phyloP scores from a whole-genome alignment of 2,329 filamentous ascomycete species.

The Colletotrichum trifolii region DNA sequence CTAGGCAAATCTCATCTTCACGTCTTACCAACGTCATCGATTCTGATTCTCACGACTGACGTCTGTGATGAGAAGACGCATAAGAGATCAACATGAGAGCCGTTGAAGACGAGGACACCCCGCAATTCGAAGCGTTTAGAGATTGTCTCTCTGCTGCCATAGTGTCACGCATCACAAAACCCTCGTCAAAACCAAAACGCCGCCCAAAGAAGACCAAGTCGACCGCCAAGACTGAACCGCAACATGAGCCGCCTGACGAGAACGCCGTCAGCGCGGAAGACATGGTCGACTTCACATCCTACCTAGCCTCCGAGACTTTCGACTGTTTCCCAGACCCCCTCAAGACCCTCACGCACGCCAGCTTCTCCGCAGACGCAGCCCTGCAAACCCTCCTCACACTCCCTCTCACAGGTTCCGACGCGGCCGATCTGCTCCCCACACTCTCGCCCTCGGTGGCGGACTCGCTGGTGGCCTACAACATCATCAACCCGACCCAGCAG shows the following conservation, averaged over 20 bases:
- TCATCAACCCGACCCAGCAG: constrained; percentile 59
- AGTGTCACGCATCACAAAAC: constrained; percentile 66
- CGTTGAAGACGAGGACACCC: constrained; percentile 41
- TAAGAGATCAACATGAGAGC: constrained; percentile 56
- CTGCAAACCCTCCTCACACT: constrained; percentile 67
- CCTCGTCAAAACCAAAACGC: constrained; percentile 57
- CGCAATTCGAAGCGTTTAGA: constrained; percentile 67
- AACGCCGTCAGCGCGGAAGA: constrained; percentile 67
- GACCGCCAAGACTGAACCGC: background rate
- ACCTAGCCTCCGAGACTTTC: constrained; percentile 78
- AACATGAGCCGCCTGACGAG: constrained; percentile 11
- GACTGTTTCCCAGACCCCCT: constrained; percentile 70
- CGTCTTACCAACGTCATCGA: constrained; percentile 28
- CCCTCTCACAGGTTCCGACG: constrained; percentile 63
- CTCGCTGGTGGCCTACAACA: constrained; percentile 73
- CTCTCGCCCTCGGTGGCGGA: constrained; percentile 73
- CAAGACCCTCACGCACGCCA: constrained; percentile 69
- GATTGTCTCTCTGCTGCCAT: constrained; percentile 79
- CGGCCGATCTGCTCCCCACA: constrained; percentile 61
- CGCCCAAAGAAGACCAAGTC: constrained; percentile 48
- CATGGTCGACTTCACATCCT: constrained; percentile 83
- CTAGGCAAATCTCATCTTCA: background rate
- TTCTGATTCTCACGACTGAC: background rate
- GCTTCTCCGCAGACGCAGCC: constrained; percentile 58
- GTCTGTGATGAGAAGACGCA: background rate